Base-by-base conservation (phyloP, 2,329 filamentous ascomycete genomes). In the Botrytis aclada region DNA sequence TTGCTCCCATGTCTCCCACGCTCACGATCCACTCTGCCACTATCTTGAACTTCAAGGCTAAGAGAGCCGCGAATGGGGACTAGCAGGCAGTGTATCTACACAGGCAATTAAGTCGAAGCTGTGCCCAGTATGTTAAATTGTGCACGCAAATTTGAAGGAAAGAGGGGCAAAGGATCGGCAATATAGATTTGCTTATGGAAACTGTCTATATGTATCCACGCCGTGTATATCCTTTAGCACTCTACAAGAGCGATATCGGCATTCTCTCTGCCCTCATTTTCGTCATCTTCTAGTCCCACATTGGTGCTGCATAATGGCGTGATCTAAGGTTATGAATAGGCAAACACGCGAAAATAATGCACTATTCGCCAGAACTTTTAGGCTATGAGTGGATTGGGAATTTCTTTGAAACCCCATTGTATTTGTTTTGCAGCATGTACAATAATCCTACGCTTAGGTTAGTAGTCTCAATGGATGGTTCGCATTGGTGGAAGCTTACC, bases 401-500 rank as follows among this genome's bases (percentile, higher is more conserved):
- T 61, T 39, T 39, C 34, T 61, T 37, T 37, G 6, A 61, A 37
- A 12, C 4, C 32, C 34, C 32, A 25, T 34, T 61, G 58, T 2
- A 61, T 39, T 25, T 61, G 58, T 32, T 12, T 34, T 58, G n/a
- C 54, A 58, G 32, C 56, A 60, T 60, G 32, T 60, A 34, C 56
- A 37, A 37, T 9, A 34, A 60, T 22, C 32, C 56, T 60, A 32
- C 7, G 7, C 6, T 62, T 14, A n/a, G 10, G 34, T 62, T 37
- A 41, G 37, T 25, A 34, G 56, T n/a, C 22, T 25, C 20, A 18
- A 41, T 37, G 60, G 8, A 47, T 29, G 1, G 10, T 29, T 39
- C 3, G 3, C 3, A 5, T 62, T 62, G 9, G 60, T n/a, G 34
- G 32, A 41, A 25, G 32, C 25, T 41, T 41, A 62, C 37, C 81